Conservation (phyloP, 2,329 filamentous ascomycete species). For the Fusarium udum region DNA sequence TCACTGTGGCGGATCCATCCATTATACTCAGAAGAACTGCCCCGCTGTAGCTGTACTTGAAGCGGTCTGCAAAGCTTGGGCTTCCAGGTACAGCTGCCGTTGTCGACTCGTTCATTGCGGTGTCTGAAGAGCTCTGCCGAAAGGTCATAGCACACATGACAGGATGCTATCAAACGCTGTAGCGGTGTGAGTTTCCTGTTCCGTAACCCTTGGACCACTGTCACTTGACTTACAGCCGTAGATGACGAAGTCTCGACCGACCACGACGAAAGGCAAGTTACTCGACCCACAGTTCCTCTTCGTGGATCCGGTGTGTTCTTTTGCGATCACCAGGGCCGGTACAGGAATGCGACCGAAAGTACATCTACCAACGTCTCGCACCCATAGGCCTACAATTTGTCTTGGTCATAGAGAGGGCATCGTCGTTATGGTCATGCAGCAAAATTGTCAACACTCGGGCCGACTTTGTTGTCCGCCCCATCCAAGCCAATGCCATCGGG, state of each 20-base stretch:
- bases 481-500: not conserved
- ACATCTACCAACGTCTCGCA: not conserved
- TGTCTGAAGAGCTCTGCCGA: not conserved
- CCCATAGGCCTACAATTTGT: not conserved
- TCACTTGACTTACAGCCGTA: accelerated
- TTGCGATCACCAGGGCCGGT: not conserved
- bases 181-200: not conserved
- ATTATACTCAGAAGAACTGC: too few species aligned
- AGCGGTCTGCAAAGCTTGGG: not conserved
- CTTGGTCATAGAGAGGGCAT: not conserved
- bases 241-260: not conserved
- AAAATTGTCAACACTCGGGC: not conserved
- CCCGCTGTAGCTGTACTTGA: too few species aligned
- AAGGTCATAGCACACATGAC: not conserved
- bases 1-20: not conserved
- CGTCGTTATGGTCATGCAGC: not conserved
- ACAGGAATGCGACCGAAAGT: not conserved
- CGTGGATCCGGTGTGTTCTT: not conserved
- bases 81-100: too few species aligned
- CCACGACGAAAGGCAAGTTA: not conserved
- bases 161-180: not conserved
- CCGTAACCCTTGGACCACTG: not conserved
- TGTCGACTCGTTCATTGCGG: not conserved
- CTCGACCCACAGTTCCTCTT: not conserved
- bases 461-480: not conserved